Conservation (phyloP, 1,284 basidiomycete genomes). For the Leccinum glutinopallens region DNA sequence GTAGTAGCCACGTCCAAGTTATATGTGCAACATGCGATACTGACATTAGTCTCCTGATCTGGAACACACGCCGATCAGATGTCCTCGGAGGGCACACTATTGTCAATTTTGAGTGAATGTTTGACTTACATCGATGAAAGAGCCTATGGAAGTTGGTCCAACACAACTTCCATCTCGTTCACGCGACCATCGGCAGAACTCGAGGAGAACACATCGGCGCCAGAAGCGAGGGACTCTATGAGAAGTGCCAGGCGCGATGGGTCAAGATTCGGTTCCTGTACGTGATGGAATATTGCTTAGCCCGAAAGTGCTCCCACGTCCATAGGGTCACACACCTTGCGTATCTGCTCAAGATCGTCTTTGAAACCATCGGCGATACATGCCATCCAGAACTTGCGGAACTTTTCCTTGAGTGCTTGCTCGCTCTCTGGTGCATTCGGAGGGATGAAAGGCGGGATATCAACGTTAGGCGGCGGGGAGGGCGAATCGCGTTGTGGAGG, state of each 20-base stretch:
- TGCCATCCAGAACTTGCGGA: constrained; percentile 80
- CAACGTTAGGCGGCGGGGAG: constrained; percentile 46
- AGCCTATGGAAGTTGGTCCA: constrained; percentile 30
- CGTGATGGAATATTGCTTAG: not conserved
- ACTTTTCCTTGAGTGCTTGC: constrained; percentile 58
- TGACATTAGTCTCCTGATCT: not conserved
- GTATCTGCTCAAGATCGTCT: constrained; percentile 75
- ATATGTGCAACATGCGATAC: not conserved
- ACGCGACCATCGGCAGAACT: constrained; percentile 33
- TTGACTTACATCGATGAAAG: not conserved
- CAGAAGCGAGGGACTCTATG: constrained; percentile 77
- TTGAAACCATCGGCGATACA: constrained; percentile 76
- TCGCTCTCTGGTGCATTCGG: constrained; percentile 45
- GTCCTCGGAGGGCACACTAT: not conserved
- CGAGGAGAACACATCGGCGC: constrained; percentile 68
- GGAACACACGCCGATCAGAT: not conserved
- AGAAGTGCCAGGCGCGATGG: constrained; percentile 65
- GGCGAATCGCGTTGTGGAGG: constrained; percentile 39
- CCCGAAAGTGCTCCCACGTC: not conserved
- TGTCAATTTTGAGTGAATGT: not conserved
- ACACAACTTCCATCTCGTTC: constrained; percentile 57
- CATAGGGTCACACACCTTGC: constrained; percentile 48
- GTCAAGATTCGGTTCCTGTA: constrained; percentile 71
- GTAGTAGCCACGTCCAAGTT: not conserved
- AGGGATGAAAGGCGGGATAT: constrained; percentile 56